A percentile compares a stretch with the other conserved stretches of the same genome.
Conservation (phyloP, 2,329 filamentous ascomycete genomes). For the Aspergillus quadricinctus region DNA sequence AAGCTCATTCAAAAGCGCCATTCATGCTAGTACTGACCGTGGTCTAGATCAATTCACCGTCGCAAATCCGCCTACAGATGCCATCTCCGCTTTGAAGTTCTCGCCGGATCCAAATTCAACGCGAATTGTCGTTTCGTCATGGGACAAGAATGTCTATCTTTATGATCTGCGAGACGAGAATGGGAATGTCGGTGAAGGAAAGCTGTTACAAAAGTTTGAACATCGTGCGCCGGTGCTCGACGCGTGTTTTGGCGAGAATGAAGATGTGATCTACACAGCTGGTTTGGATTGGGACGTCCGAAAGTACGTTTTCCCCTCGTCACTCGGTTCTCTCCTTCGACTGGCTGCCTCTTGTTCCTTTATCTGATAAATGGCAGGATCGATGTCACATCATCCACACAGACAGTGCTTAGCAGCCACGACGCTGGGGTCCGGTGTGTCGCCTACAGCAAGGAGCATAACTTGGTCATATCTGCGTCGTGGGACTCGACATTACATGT, state of each 20-base stretch:
- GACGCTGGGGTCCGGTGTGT: slow-evolving; percentile 74
- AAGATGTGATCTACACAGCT: slow-evolving; percentile 78
- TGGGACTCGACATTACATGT: slow-evolving; percentile 92
- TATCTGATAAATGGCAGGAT: slow-evolving; percentile 46
- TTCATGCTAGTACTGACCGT: slow-evolving; percentile 2
- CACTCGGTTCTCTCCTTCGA: not conserved
- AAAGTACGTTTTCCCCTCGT: slow-evolving; percentile 48
- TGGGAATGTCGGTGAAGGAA: slow-evolving; percentile 53
- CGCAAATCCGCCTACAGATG: slow-evolving; percentile 75
- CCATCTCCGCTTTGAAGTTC: slow-evolving; percentile 81
- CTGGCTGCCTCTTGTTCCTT: not conserved
- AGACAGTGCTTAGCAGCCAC: slow-evolving; percentile 75
- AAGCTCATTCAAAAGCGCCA: slow-evolving; percentile 9
- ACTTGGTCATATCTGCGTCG: slow-evolving; percentile 79
- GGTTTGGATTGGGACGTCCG: slow-evolving; percentile 84
- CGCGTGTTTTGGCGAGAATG: slow-evolving; percentile 80
- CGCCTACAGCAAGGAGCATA: slow-evolving; percentile 71
- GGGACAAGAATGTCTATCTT: slow-evolving; percentile 87
- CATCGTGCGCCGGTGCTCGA: slow-evolving; percentile 84
- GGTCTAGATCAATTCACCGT: slow-evolving; percentile 70
- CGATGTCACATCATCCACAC: slow-evolving; percentile 66
- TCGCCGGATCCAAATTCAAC: slow-evolving; percentile 69
- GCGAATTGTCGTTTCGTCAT: slow-evolving; percentile 84
- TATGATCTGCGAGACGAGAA: slow-evolving; percentile 67
- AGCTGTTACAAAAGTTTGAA: slow-evolving; percentile 68